Evolutionary conservation across 208 protist species (phyloP).

Genomic region (Trypanosoma boissoni): DNA sequence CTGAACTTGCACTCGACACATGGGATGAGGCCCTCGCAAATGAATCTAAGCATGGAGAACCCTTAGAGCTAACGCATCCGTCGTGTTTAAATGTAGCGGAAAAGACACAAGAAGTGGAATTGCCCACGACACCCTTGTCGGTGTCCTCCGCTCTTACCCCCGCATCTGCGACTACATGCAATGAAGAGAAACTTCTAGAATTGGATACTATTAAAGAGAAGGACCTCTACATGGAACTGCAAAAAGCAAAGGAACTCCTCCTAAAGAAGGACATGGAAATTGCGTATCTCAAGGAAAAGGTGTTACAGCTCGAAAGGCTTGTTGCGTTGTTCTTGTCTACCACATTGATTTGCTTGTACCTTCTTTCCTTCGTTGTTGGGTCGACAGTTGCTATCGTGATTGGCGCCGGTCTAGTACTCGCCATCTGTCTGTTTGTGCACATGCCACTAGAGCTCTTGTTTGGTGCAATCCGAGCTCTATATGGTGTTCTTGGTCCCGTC

Average conservation of each 20-base stretch:
- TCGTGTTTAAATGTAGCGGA: too few species aligned
- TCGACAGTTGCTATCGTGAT: constrained; percentile 59
- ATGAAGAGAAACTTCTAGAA: constrained; percentile 4
- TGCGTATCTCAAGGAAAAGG: constrained; percentile 56
- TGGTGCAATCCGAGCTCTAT: constrained; percentile 48
- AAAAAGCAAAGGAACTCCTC: constrained; percentile 22
- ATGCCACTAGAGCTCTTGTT: constrained; percentile 53
- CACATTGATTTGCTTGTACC: constrained; percentile 36
- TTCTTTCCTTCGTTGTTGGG: constrained; percentile 54
- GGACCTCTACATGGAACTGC: constrained; percentile 38
- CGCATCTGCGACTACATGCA: not conserved
- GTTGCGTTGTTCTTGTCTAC: constrained; percentile 51
- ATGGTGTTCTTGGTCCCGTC: constrained; percentile 53
- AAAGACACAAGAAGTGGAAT: too few species aligned
- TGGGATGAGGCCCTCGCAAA: constrained; percentile 5
- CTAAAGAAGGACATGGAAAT: constrained; percentile 61
- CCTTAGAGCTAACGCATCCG: too few species aligned
- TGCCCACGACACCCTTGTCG: too few species aligned
- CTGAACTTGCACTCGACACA: not conserved
- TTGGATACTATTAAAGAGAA: constrained; percentile 26
- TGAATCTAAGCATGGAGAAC: too few species aligned
- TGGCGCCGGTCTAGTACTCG: constrained; percentile 24
- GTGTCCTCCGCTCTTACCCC: not conserved
- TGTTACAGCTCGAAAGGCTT: constrained; percentile 54
- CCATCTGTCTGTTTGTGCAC: constrained; percentile 34